Evolutionary conservation across 78 protist genomes (phyloP).

Genomic region (Thecamonas trahens): DNA sequence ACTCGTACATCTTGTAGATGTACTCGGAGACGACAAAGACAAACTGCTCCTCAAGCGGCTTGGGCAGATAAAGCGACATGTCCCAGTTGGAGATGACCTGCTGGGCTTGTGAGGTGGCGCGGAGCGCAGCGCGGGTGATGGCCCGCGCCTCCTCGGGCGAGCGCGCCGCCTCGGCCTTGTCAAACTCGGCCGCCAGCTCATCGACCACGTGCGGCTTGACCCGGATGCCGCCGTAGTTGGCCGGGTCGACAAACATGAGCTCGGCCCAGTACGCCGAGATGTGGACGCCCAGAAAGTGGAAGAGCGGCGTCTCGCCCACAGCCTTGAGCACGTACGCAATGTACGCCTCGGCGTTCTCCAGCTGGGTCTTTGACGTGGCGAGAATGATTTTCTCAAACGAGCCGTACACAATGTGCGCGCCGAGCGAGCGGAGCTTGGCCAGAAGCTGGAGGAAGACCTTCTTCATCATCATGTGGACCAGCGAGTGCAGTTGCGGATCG

Average conservation of each 20-base stretch:
- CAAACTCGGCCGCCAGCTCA: neutral
- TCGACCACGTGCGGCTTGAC: neutral
- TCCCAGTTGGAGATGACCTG: slow-evolving; percentile 19
- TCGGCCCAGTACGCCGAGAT: slow-evolving; percentile 23
- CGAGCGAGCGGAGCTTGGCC: slow-evolving; percentile 52
- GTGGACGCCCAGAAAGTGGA: slow-evolving; percentile 29
- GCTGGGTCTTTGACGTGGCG: slow-evolving; percentile 45
- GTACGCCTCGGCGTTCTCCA: slow-evolving; percentile 60
- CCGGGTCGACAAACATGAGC: slow-evolving; percentile 57
- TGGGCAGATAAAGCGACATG: slow-evolving; percentile 18
- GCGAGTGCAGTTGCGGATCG: slow-evolving; percentile 62
- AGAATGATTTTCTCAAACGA: slow-evolving; percentile 25
- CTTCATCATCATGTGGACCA: slow-evolving; percentile 62
- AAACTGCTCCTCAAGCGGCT: neutral
- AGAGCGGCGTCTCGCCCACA: slow-evolving; percentile 46
- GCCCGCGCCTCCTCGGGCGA: neutral
- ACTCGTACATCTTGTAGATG: neutral
- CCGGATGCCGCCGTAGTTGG: slow-evolving; percentile 55
- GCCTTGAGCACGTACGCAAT: slow-evolving; percentile 23
- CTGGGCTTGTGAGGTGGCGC: neutral
- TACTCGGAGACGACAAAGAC: slow-evolving; percentile 10
- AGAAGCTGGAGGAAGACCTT: slow-evolving; percentile 58
- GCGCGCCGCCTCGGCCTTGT: slow-evolving; percentile 3
- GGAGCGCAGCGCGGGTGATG: too few relatives aligned
- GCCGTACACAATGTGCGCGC: slow-evolving; percentile 62